Evolutionary conservation across 306 rosid genomes (phyloP), one percentile per base, ranked within the genome.

Genomic region (Vigna radiata): DNA sequence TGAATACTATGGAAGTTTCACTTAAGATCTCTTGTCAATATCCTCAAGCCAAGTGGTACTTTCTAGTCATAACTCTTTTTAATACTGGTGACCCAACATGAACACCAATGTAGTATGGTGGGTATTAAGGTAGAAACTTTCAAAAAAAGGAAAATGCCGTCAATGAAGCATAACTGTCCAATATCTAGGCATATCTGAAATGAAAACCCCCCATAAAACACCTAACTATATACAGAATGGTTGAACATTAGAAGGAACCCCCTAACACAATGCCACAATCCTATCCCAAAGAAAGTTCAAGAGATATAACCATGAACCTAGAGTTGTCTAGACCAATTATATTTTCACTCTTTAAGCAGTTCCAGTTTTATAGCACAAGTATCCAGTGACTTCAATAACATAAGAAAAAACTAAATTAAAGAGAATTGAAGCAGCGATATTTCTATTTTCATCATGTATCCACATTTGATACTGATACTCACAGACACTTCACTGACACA

Each of bases 201-300:
- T 48, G 77, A 70, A 60, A 78, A 59, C 21, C 63, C 62, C 70
- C 63, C 9, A 70, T 5, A 65, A 15, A 44, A 10, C 0, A n/a
- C n/a, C n/a, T n/a, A 43, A 47, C n/a, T 48, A 33, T 49, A 50
- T 33, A 7, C 65, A 64, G 25, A 63, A n/a, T 63, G 48, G 47
- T 66, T 41, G 66, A 76, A 64, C 16, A 54, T 43, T 27, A 9
- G 18, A 33, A 50, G 21, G 48, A 63, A 39, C 11, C 44, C 56
- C 37, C 5, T 10, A 52, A 65, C 80, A 36, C 53, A 76, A 76
- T 15, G 63, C 27, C 37, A 56, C 62, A 56, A 56, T 21, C 43
- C 29, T 50, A 33, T 66, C 21, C 44, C 46, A 69, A 31, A 76
- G 44, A 55, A 76, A 64, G 65, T 65, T 65, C 53, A 76, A 39